Evolutionary conservation across 371 early-diverging fungal genomes (phyloP).

Genomic region (Zancudomyces culisetae): DNA sequence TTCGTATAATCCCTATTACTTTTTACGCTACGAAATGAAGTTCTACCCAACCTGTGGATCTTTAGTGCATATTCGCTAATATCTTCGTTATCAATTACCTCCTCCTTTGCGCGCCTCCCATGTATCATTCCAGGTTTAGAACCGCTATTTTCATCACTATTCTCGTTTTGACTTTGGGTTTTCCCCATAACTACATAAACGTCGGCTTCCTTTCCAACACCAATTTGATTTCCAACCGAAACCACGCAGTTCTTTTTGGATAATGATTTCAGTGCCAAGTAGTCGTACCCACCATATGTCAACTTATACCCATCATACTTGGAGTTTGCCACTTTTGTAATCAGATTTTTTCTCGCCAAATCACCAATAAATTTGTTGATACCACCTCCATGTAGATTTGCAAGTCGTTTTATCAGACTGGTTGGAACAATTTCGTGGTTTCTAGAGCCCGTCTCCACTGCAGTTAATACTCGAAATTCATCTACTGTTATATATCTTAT

Average conservation of each 20-base stretch:
- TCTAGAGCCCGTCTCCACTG: slow-evolving; percentile 91
- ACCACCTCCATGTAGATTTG: slow-evolving; percentile 71
- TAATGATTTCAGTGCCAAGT: slow-evolving; percentile 90
- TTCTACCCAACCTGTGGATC: slow-evolving; percentile 87
- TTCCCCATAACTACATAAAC: not conserved
- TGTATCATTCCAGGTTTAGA: not conserved
- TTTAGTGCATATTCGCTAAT: slow-evolving; percentile 50
- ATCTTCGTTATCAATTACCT: not conserved
- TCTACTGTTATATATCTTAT: slow-evolving; percentile 82
- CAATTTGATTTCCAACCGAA: slow-evolving; percentile 97
- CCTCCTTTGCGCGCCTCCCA: not conserved
- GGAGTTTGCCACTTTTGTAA: slow-evolving; percentile 67
- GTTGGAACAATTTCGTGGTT: slow-evolving; percentile 96
- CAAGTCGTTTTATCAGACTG: slow-evolving; percentile 67
- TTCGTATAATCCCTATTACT: slow-evolving; percentile 93
- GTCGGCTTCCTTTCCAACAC: slow-evolving; percentile 99
- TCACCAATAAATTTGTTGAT: slow-evolving; percentile 62
- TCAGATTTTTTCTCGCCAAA: slow-evolving; percentile 70
- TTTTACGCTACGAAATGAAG: slow-evolving; percentile 95
- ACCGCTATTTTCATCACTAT: too few species aligned
- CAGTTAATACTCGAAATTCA: slow-evolving; percentile 88
- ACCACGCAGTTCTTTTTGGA: slow-evolving; percentile 68
- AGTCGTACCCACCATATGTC: slow-evolving; percentile 98
- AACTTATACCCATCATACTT: slow-evolving; percentile 89
- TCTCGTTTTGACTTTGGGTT: too few species aligned